Conservation (phyloP, 2,329 filamentous ascomycete genomes). For the Tolypocladium paradoxum region DNA sequence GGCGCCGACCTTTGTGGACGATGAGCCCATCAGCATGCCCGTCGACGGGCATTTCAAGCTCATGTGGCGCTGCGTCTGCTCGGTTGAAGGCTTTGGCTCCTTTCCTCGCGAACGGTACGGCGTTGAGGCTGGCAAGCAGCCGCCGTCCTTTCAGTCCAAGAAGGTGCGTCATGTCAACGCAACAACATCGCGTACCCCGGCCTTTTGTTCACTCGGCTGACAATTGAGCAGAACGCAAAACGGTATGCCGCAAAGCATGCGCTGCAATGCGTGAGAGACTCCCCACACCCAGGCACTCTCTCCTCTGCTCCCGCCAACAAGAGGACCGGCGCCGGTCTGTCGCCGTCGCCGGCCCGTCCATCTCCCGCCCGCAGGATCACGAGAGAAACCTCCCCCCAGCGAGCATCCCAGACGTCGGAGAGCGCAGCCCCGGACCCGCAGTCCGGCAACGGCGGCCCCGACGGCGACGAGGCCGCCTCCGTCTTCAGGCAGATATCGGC, state of each 20-base stretch:
- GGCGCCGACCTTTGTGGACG: conserved; percentile 7
- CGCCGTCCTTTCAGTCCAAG: conserved; percentile 32
- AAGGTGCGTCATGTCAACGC: conserved; percentile 22
- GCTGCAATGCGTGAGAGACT: conserved; percentile 25
- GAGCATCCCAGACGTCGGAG: background rate
- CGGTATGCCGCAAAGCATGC: conserved; percentile 40
- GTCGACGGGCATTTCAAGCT: conserved; percentile 9
- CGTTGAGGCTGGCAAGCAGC: conserved; percentile 11
- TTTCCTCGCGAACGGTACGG: conserved; percentile 25
- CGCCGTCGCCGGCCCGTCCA: background rate
- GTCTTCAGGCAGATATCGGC: conserved; percentile 16
- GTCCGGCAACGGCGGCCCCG: background rate
- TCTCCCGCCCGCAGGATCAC: background rate
- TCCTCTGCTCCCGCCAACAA: background rate
- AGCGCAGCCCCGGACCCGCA: background rate
- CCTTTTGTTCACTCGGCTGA: background rate
- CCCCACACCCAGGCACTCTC: background rate
- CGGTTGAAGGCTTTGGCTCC: conserved; percentile 8
- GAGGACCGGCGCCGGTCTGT: background rate
- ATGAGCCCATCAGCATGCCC: conserved; percentile 9
- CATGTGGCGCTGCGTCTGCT: conserved; percentile 16
- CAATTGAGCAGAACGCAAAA: conserved; percentile 30
- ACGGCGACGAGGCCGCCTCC: background rate
- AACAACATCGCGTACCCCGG: background rate
- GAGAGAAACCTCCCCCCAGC: conserved; percentile 2